A percentile compares a stretch with the other conserved stretches of the same genome.
Evolutionary conservation across 495 filamentous ascomycete species (phyloP).

Genomic region (Terfezia boudieri): DNA sequence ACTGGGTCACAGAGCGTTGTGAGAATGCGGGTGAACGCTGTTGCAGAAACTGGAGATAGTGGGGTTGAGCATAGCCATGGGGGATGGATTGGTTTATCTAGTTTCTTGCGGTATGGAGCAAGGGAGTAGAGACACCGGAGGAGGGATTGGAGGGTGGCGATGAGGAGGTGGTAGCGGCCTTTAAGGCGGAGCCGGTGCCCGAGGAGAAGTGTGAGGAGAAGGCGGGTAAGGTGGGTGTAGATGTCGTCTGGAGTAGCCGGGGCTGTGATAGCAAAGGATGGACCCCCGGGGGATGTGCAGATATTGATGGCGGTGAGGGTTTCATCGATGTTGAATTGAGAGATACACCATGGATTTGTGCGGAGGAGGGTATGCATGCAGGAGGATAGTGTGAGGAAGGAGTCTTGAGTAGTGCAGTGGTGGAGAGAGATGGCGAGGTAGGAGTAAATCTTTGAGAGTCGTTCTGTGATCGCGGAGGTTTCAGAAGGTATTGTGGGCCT

Average conservation of each 20-base stretch:
- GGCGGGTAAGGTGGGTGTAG: slow-evolving; percentile 6
- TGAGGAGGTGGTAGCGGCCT: slow-evolving; percentile 16
- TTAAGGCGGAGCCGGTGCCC: slow-evolving; percentile 13
- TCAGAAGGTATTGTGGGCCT: not conserved
- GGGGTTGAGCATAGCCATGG: not conserved
- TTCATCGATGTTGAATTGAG: slow-evolving; percentile 17
- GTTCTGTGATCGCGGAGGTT: not conserved
- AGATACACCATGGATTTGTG: slow-evolving; percentile 8
- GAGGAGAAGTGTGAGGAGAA: slow-evolving; percentile 4
- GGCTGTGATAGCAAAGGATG: not conserved
- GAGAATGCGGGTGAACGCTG: not conserved
- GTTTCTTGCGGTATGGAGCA: not conserved
- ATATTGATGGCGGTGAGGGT: slow-evolving; percentile 9
- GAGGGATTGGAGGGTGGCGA: slow-evolving; percentile 8
- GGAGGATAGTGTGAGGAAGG: slow-evolving; percentile 7
- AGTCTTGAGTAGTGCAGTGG: not conserved
- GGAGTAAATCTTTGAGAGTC: not conserved
- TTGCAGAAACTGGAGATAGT: not conserved
- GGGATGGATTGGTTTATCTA: not conserved
- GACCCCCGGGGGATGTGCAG: slow-evolving; percentile 9
- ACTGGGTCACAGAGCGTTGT: not conserved
- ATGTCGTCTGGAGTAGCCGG: slow-evolving; percentile 4
- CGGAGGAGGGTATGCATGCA: slow-evolving; percentile 10
- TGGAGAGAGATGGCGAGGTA: not conserved
- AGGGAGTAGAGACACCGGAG: not conserved